Percentiles rank a stretch among this genome's conserved stretches.
Evolutionary conservation across 345 rosid species (phyloP).

Genomic region (Anacardium occidentale): DNA sequence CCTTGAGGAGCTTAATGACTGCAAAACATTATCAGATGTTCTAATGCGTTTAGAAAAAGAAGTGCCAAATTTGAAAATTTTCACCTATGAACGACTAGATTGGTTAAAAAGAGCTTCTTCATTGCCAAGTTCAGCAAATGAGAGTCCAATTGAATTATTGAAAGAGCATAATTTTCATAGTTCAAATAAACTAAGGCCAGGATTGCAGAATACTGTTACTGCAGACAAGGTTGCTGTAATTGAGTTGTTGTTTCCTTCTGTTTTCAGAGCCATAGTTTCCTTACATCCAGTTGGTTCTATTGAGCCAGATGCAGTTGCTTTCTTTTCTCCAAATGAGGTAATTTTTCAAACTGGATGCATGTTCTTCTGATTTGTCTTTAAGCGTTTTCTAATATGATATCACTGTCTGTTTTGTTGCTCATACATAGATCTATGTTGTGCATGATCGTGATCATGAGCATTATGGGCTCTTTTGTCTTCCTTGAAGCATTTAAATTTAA

Average conservation of each 20-base stretch:
- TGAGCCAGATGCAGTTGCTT: constrained; percentile 89
- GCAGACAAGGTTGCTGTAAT: constrained; percentile 65
- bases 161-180: constrained; percentile 55
- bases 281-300: constrained; percentile 91
- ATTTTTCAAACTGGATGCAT: constrained; percentile 1
- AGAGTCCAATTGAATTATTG: constrained; percentile 50
- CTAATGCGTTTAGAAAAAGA: constrained; percentile 54
- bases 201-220: constrained; percentile 37
- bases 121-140: constrained; percentile 57
- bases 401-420: not conserved
- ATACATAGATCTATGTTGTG: not conserved
- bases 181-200: constrained; percentile 58
- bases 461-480: not conserved
- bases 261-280: constrained; percentile 78
- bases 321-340: constrained; percentile 99
- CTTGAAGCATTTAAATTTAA: not conserved
- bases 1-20: constrained; percentile 49
- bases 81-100: constrained; percentile 65
- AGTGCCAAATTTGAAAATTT: constrained; percentile 57
- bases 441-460: not conserved
- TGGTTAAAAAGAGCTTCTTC: constrained; percentile 86
- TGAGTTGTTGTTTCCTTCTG: constrained; percentile 66
- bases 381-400: not conserved
- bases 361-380: not conserved
- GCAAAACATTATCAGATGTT: constrained; percentile 64